These are phyloP conservation scores for Funneliformis mosseae DNA, from an alignment of 192 early-diverging fungal genomes.

Conservation along the genomic window DNA sequence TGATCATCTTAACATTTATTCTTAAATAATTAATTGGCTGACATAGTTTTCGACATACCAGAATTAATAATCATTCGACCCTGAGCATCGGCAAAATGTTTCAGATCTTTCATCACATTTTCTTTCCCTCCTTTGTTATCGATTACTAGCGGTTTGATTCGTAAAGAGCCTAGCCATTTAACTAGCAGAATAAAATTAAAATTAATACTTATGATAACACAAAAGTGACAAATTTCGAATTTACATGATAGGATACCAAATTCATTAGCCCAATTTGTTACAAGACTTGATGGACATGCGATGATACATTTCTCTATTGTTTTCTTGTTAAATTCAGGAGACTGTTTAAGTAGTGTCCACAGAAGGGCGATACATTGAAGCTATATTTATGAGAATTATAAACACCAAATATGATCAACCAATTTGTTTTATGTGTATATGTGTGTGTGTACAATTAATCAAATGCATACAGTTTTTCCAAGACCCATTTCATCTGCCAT, in stretches of 20 bases:
- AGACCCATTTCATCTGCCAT: conserved; percentile 99
- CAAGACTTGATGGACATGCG: conserved; percentile 92
- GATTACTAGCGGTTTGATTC: conserved; percentile 84
- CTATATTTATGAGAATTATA: conserved; percentile 36
- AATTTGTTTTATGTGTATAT: too few relatives aligned
- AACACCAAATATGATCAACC: too few relatives aligned
- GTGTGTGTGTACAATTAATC: too few relatives aligned
- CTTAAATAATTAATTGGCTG: not conserved
- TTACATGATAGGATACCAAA: conserved; percentile 42
- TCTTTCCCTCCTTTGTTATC: conserved; percentile 91
- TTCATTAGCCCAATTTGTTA: conserved; percentile 99
- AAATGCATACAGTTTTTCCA: conserved; percentile 78
- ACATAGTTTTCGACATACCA: conserved; percentile 36
- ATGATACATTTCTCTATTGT: conserved; percentile 97
- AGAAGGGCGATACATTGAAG: conserved; percentile 91
- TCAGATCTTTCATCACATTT: conserved; percentile 74
- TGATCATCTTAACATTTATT: not conserved
- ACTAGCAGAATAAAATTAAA: conserved; percentile 37
- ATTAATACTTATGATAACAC: not conserved
- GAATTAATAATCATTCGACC: conserved; percentile 86
- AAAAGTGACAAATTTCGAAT: not conserved
- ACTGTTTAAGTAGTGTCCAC: conserved; percentile 97
- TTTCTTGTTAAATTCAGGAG: conserved; percentile 81
- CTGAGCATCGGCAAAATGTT: conserved; percentile 79
- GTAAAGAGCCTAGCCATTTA: conserved; percentile 89